Evolutionary conservation across 768 basidiomycete species (phyloP).

Genomic region (Termitomyces sp.): DNA sequence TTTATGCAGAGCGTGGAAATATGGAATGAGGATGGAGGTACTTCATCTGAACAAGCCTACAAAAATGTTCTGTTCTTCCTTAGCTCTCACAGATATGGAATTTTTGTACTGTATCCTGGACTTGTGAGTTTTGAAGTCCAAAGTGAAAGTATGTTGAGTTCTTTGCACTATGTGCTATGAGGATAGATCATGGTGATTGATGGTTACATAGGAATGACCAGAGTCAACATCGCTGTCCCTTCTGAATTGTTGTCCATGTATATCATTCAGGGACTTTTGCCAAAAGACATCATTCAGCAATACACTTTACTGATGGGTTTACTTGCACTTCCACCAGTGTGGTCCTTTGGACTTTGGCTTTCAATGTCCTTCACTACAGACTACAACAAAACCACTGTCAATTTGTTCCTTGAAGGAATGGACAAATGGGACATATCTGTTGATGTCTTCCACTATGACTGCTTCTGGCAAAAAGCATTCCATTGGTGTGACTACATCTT

Average conservation of each 20-base stretch:
- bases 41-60: neutral
- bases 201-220: too few species aligned
- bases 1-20: conserved; percentile 29
- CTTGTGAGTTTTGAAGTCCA: conserved; percentile 10
- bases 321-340: conserved; percentile 41
- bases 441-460: conserved; percentile 34
- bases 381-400: conserved; percentile 43
- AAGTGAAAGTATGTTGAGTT: too few species aligned
- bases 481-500: conserved; percentile 43
- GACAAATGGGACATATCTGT: conserved; percentile 33
- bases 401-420: conserved; percentile 43
- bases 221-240: conserved; percentile 20
- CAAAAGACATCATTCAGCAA: conserved; percentile 6
- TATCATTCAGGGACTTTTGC: neutral
- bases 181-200: too few species aligned
- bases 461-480: conserved; percentile 13
- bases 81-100: conserved; percentile 40
- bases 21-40: conserved; percentile 28
- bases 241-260: conserved; percentile 37
- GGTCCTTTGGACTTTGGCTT: conserved; percentile 48
- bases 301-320: conserved; percentile 36
- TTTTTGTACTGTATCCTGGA: conserved; percentile 44
- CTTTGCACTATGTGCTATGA: too few species aligned
- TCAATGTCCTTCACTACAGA: conserved; percentile 45
- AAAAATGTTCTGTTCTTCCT: conserved; percentile 36